Base-by-base conservation (phyloP, 257 asterid species). In the Echites panduratus region DNA sequence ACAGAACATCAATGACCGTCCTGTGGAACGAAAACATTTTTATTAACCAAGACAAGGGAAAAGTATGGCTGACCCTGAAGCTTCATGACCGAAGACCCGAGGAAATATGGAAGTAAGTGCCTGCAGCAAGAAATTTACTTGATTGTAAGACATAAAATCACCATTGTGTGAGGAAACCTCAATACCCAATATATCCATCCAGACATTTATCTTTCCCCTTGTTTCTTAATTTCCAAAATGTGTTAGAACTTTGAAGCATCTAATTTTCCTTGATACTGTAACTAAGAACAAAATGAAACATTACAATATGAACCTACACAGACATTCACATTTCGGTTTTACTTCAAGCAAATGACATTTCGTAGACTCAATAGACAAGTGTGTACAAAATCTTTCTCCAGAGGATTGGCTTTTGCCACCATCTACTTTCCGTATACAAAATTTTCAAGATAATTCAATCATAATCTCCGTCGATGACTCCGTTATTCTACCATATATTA, bases 1-100 rank as follows among this genome's bases (percentile, higher is more conserved):
- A 45, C 12, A 19, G 47, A 73, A 59, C 63, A 27, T 50, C 41
- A 48, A 35, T 43, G 63, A 64, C 47, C 47, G 67, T 47, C 9
- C 17, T 9, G 43, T 77, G 27, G 54, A 38, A n/a, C 48, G 66
- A 9, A 32, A 69, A 44, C 17, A 54, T 12, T 38, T 65, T 35
- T 43, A 61, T 29, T 68, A 72, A 75, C 70, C 38, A 70, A 57
- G 65, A 44, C 40, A 16, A 49, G 70, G 74, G 76, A 77, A 59
- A 73, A 57, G 73, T 48, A 80, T 72, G 75, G 77, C 72, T 79
- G 48, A 93, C 98, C 98, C 98, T 10, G 98, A 91, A 69, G 97
- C 97, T 82, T 93, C 98, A 74, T 93, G 98, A 72, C 98, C 98
- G 78, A 93, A 91, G 69, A 91, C 89, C 72, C 98, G 91, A 78